Evolutionary conservation across 2,329 filamentous ascomycete genomes (phyloP), one percentile per base, ranked within the genome.

Genomic region (Alternaria sp.): DNA sequence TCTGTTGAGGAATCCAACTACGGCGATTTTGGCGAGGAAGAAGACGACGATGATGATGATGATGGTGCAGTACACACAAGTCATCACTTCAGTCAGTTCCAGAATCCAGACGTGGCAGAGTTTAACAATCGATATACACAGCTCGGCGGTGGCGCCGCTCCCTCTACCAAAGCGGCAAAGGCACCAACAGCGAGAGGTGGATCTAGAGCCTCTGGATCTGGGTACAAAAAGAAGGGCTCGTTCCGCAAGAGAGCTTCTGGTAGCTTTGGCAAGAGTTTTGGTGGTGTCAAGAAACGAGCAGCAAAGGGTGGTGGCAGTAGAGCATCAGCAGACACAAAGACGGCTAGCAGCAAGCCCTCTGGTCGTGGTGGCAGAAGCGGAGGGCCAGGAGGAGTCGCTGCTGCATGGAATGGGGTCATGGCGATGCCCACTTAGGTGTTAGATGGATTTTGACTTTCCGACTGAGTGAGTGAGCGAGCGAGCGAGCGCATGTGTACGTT

Each of bases 91-190:
- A 67, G 59, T 3, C 66, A 67, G 7, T 57, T 54, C 11, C 33
- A 64, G 5, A 70, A 76, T 28, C 68, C 69, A 34, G 55, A 69
- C 8, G 74, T 76, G 3, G 67, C 71, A 40, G 66, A 67, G 14
- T 77, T 71, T 62, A 74, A 75, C 50, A 65, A 58, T 34, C 63
- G 63, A 21, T 66, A 65, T 51, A 64, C 69, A 10, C 69, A 75
- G 33, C 57, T 64, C 14, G 59, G 58, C 51, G 55, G 63, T 0
- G 53, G 54, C 5, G 61, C 61, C 7, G 63, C 63, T 3, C 58
- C 63, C 1, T 48, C 60, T 8, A 45, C 65, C 11, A 68, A 59
- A 51, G 21, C 60, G 23, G 13, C 64, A 21, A 63, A 60, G 42
- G 34, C 60, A 14, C 21, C 60, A 11, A 44, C 62, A 26, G 54